phyloP scores from a whole-genome alignment of 257 asterid genomes.

The Solanum clarkiae region DNA sequence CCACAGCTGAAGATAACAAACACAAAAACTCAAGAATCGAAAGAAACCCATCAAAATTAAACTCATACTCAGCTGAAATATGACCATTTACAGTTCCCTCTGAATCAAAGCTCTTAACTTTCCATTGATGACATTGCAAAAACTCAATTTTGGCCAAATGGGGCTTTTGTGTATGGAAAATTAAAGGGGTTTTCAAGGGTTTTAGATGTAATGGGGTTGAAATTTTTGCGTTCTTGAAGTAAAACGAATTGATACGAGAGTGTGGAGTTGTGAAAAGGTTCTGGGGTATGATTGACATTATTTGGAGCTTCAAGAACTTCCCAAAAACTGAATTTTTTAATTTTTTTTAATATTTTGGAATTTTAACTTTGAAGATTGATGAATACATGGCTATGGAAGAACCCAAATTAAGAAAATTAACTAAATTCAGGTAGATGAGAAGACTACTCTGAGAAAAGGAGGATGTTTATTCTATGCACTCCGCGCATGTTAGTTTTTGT shows the following conservation, averaged over 20 bases:
- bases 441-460: not conserved
- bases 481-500: not conserved
- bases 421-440: not conserved
- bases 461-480: not conserved
- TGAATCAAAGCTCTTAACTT: slow-evolving; percentile 15
- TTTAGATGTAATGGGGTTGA: not conserved
- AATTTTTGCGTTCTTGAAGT: not conserved
- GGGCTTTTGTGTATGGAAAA: slow-evolving; percentile 3
- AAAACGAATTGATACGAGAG: not conserved
- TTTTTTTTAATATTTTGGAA: not conserved
- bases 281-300: slow-evolving; percentile 40
- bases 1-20: slow-evolving; percentile 46
- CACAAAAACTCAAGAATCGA: slow-evolving; percentile 52
- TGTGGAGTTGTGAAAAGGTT: slow-evolving; percentile 14
- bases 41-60: slow-evolving; percentile 45
- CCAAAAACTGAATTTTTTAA: not conserved
- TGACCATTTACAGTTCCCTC: slow-evolving; percentile 6
- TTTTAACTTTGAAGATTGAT: not conserved
- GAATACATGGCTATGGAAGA: not conserved
- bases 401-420: not conserved
- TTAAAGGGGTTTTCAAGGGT: slow-evolving; percentile 16
- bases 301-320: not conserved
- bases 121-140: slow-evolving; percentile 3
- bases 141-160: slow-evolving; percentile 7
- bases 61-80: not conserved